Percentiles rank a stretch among this genome's conserved stretches.
Conservation (phyloP, 192 early-diverging fungal species). For the Physocladia obscura region DNA sequence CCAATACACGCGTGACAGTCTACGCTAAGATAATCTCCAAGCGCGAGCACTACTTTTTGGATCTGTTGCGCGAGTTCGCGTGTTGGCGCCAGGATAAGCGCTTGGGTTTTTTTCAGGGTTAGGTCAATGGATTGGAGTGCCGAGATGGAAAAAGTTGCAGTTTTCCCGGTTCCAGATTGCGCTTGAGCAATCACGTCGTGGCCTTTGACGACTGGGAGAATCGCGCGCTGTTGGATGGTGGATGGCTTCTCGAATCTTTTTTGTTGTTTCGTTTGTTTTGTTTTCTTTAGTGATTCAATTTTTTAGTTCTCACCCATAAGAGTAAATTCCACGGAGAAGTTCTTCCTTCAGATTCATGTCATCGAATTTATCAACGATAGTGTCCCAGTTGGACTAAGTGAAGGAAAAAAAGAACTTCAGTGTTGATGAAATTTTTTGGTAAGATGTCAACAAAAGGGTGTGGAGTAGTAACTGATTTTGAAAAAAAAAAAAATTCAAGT, state of each 20-base stretch:
- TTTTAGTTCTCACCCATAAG: slow-evolving; percentile 71
- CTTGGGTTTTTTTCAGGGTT: slow-evolving; percentile 77
- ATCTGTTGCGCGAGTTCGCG: slow-evolving; percentile 99
- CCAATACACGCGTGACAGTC: slow-evolving; percentile 96
- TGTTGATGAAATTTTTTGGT: no score
- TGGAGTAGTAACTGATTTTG: no score
- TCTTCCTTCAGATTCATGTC: slow-evolving; percentile 95
- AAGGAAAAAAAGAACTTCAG: no score
- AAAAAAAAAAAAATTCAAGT: no score
- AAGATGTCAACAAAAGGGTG: no score
- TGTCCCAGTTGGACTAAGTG: slow-evolving; percentile 23
- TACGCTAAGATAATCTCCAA: slow-evolving; percentile 93
- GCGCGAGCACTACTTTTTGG: slow-evolving; percentile 89
- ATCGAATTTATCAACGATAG: slow-evolving; percentile 82
- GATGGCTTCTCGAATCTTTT: slow-evolving; percentile 81
- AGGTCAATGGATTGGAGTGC: slow-evolving; percentile 92
- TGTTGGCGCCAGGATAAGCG: slow-evolving; percentile 94
- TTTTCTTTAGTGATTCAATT: no score
- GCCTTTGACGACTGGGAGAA: slow-evolving; percentile 85
- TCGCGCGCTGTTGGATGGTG: slow-evolving; percentile 98
- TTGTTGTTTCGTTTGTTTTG: no score
- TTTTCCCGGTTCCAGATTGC: slow-evolving; percentile 99
- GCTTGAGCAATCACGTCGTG: slow-evolving; percentile 99
- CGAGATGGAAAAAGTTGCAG: slow-evolving; percentile 99
- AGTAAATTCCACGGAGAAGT: slow-evolving; percentile 92